Percentiles rank a stretch among this genome's conserved stretches.
Evolutionary conservation across 495 filamentous ascomycete genomes (phyloP).

Genomic region (Neurospora africana): DNA sequence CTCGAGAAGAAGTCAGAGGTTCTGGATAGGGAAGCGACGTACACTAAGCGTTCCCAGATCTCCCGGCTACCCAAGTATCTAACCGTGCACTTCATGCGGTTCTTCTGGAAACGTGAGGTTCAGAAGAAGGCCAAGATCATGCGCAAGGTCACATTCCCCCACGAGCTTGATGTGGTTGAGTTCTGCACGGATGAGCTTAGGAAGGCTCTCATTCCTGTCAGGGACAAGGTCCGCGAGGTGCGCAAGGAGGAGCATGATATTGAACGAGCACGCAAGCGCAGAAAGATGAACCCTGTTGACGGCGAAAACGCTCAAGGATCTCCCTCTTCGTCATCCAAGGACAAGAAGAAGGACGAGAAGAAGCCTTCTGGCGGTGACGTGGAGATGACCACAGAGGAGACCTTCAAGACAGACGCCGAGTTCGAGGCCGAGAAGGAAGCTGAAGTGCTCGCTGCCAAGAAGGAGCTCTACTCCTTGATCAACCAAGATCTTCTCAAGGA

Average conservation of each 20-base stretch:
- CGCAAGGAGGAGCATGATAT: conserved; percentile 90
- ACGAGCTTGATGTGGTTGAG: conserved; percentile 85
- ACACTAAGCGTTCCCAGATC: conserved; percentile 85
- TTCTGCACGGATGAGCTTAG: conserved; percentile 88
- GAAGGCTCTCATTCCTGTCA: conserved; percentile 72
- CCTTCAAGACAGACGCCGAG: conserved; percentile 86
- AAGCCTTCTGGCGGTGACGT: conserved; percentile 43
- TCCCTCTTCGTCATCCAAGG: conserved; percentile 9
- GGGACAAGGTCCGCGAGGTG: conserved; percentile 91
- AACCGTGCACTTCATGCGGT: conserved; percentile 94
- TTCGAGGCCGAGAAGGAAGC: conserved; percentile 74
- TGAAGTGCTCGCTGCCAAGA: conserved; percentile 64
- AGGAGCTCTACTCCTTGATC: conserved; percentile 69
- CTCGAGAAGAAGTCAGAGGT: conserved; percentile 78
- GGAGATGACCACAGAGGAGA: conserved; percentile 49
- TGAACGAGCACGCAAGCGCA: conserved; percentile 75
- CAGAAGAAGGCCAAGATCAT: conserved; percentile 99
- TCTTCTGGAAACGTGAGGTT: conserved; percentile 90
- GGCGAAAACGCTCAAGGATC: conserved; percentile 11
- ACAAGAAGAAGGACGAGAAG: conserved; percentile 30
- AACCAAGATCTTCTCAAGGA: conserved; percentile 61
- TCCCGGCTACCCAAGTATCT: conserved; percentile 87
- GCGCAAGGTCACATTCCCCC: conserved; percentile 93
- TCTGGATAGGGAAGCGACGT: conserved; percentile 66
- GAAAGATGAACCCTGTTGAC: conserved; percentile 54